Base-by-base conservation (phyloP, 1,284 basidiomycete species). In the Mycena citricolor region DNA sequence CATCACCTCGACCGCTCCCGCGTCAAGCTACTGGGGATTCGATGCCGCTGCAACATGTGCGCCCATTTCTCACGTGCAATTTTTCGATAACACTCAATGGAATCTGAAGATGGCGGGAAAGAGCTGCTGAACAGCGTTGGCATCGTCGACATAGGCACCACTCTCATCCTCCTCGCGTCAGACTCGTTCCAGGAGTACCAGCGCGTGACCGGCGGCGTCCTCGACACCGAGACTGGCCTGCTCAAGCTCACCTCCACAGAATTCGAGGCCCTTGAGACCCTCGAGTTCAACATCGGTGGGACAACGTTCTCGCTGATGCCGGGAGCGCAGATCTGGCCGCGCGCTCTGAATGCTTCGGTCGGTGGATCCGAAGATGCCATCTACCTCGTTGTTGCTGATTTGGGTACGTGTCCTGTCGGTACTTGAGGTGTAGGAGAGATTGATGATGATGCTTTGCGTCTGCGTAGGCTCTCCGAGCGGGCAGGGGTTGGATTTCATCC, bases 221-320 rank as follows among this genome's bases (percentile, higher is more conserved):
- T 54, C n/a, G 69, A 70, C 57, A 33, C 41, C 23, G 33, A 32
- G n/a, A 67, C 67, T 3, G 69, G 68, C 17, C 59, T 73, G 8
- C 61, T 71, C 39, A 55, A 49, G 19, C 51, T 71, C 40, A 61
- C 63, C 2, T 30, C 50, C 3, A 54, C 55, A 8, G 61, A 69
- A 44, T 69, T 61, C 56, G 35, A 36, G 35, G 57, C 52, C 32
- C 61, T 71, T 32, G 33, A 65, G 54, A 61, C 51, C 49, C 51
- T 70, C 42, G 55, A 60, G 60, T 68, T 69, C 57, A 60, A 50
- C 29, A 61, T 67, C 39, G 61, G 60, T 42, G 55, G 62, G 29
- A 66, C 69, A 45, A 20, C 30, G 21, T 42, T 12, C 17, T 19
- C 22, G 31, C 23, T 42, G 21, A 42, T 32, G 11, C 12, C 40